Base-by-base conservation (phyloP, 2,329 filamentous ascomycete genomes). In the Hypoxylon sp. region DNA sequence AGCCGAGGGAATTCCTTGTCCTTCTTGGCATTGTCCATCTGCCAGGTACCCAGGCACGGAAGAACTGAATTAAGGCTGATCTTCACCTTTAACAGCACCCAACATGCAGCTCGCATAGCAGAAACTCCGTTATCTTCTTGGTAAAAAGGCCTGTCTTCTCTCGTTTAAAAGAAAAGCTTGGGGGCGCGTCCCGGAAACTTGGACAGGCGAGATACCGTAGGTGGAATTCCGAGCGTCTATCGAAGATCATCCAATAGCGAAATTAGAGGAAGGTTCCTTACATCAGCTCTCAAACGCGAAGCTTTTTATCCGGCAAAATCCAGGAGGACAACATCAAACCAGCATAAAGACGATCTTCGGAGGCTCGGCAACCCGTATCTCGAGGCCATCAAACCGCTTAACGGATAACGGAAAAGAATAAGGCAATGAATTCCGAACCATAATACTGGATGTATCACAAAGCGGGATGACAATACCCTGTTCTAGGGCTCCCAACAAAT, bases 51-150 rank as follows among this genome's bases (percentile, higher is more conserved):
- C 68, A 68, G 63, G 63, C 63, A 60, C 65, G 68, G 70, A 67
- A 65, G 47, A 69, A 70, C 54, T 69, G 65, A 69, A 67, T 67
- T 67, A 31, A 68, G 68, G 70, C 68, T 67, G 70, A 72, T 72
- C 70, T 72, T 72, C 61, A 35, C 70, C 70, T 68, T 56, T 67
- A 72, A 53, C 57, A 70, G 70, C 60, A 68, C 60, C 59, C 70
- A 47, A 47, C 57, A 48, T 67, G 42, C 54, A 57, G 24, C 51
- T 50, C 60, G 56, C 65, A 68, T 65, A 35, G 52, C 35, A 44
- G 58, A 55, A 48, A 60, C 31, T 72, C 70, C 68, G 70, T 67
- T 70, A 67, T 72, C 65, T 72, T 70, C 63, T 63, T 69, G 48
- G 65, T 29, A 67, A 70, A 70, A 68, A 54, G 59, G 53, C 44